phyloP scores from a whole-genome alignment of 2,329 filamentous ascomycete species.

The Thielaviopsis euricoi region DNA sequence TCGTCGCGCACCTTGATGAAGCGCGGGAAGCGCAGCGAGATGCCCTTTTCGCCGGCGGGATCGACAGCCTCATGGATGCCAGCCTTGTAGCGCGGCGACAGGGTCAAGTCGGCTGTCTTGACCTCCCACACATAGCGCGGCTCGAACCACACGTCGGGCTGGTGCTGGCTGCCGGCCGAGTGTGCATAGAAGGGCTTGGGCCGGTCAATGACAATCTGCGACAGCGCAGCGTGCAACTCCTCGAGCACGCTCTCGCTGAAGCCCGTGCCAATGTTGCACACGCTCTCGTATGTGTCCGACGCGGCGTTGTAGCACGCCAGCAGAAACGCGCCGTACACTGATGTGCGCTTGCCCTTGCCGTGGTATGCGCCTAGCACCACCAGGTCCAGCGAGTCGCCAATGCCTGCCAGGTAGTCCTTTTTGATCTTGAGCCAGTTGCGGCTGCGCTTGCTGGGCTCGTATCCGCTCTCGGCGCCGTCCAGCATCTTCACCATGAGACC shows the following conservation, averaged over 20 bases:
- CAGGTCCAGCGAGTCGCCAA: slow-evolving; percentile 90
- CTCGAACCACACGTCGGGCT: slow-evolving; percentile 98
- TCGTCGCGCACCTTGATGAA: slow-evolving; percentile 88
- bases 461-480: slow-evolving; percentile 79
- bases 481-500: slow-evolving; percentile 99
- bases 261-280: slow-evolving; percentile 97
- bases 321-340: slow-evolving; percentile 88
- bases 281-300: slow-evolving; percentile 74
- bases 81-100: slow-evolving; percentile 88
- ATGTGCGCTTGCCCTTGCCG: slow-evolving; percentile 89
- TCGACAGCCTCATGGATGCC: slow-evolving; percentile 68
- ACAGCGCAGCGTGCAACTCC: slow-evolving; percentile 62
- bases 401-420: slow-evolving; percentile 88
- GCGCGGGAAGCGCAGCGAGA: slow-evolving; percentile 77
- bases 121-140: slow-evolving; percentile 93
- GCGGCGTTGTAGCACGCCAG: slow-evolving; percentile 80
- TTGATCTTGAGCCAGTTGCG: slow-evolving; percentile 99
- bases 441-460: slow-evolving; percentile 89
- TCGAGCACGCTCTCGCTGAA: slow-evolving; percentile 93
- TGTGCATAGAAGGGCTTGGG: slow-evolving; percentile 93
- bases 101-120: slow-evolving; percentile 85
- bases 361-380: slow-evolving; percentile 91
- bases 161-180: slow-evolving; percentile 68
- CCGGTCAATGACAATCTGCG: slow-evolving; percentile 64
- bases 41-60: slow-evolving; percentile 53